Percentiles rank a stretch among this genome's conserved stretches.
phyloP scores from a whole-genome alignment of 1,284 basidiomycete species.

The Caloboletus inedulis region DNA sequence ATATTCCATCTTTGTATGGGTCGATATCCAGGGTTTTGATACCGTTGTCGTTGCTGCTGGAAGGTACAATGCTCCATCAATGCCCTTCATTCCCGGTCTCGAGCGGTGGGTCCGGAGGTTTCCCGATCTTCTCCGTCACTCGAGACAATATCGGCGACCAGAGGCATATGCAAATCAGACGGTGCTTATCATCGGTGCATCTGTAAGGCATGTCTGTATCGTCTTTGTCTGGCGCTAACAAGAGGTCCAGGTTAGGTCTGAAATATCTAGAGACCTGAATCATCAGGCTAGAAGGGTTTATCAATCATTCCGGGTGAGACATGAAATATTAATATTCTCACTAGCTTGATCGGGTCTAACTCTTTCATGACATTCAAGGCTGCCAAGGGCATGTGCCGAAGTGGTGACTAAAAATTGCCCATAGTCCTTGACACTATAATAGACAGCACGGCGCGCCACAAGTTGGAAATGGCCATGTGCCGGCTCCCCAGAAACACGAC shows the following conservation, averaged over 20 bases:
- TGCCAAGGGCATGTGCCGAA: conserved; percentile 1
- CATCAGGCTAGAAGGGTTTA: conserved; percentile 7
- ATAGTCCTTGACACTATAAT: neutral
- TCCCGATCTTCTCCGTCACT: conserved; percentile 39
- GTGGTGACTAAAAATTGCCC: neutral
- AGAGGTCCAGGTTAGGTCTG: conserved; percentile 1
- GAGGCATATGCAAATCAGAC: conserved; percentile 38
- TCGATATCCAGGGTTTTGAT: conserved; percentile 15
- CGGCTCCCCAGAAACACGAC: neutral
- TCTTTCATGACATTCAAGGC: neutral
- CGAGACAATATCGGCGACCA: conserved; percentile 44
- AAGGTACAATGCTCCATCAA: conserved; percentile 14
- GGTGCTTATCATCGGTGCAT: conserved; percentile 45
- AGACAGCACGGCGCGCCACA: conserved; percentile 1
- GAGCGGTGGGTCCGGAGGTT: conserved; percentile 37
- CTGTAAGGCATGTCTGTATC: neutral
- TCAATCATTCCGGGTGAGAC: conserved; percentile 22
- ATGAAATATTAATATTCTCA: neutral
- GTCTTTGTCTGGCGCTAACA: neutral
- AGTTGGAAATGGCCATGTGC: neutral
- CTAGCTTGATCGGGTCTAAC: neutral
- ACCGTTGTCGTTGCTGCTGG: conserved; percentile 18
- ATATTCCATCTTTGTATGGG: neutral
- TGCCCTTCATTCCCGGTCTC: conserved; percentile 17
- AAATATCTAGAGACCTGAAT: conserved; percentile 20